A percentile compares a stretch with the other conserved stretches of the same genome.
Evolutionary conservation across 2,329 filamentous ascomycete genomes (phyloP).

Genomic region (Bipolaris gigantea): DNA sequence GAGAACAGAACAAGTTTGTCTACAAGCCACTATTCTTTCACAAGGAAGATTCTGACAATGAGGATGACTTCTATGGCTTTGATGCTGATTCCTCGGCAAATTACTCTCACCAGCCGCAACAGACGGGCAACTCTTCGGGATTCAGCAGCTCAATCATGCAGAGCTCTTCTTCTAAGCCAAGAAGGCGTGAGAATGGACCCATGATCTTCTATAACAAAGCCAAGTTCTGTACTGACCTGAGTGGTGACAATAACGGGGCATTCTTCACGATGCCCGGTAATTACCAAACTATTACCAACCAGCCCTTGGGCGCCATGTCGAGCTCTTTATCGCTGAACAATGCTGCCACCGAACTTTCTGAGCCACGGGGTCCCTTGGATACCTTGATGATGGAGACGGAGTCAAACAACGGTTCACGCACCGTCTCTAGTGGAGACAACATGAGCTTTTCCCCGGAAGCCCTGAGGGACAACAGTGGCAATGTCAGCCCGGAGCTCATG

Average conservation of each 20-base stretch:
- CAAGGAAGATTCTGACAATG: conserved; percentile 47
- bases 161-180: conserved; percentile 51
- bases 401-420: conserved; percentile 37
- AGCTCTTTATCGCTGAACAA: not conserved
- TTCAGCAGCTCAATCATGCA: conserved; percentile 52
- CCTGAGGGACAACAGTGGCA: conserved; percentile 28
- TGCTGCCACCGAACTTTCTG: conserved; percentile 29
- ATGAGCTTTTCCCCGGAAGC: conserved; percentile 43
- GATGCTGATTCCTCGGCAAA: conserved; percentile 32
- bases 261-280: conserved; percentile 22
- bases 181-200: conserved; percentile 66
- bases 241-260: conserved; percentile 57
- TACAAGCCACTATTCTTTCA: conserved; percentile 55
- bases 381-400: conserved; percentile 24
- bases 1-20: conserved; percentile 40
- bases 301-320: conserved; percentile 36
- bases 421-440: conserved; percentile 32
- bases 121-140: conserved; percentile 45
- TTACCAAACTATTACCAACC: conserved; percentile 37
- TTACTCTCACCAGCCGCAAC: conserved; percentile 34
- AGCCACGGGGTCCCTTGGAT: conserved; percentile 33
- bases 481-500: conserved; percentile 32
- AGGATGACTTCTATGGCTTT: conserved; percentile 42
- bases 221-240: conserved; percentile 78
- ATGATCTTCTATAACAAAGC: conserved; percentile 84